phyloP scores from a whole-genome alignment of 768 basidiomycete species.

The Panellus pusillus region DNA sequence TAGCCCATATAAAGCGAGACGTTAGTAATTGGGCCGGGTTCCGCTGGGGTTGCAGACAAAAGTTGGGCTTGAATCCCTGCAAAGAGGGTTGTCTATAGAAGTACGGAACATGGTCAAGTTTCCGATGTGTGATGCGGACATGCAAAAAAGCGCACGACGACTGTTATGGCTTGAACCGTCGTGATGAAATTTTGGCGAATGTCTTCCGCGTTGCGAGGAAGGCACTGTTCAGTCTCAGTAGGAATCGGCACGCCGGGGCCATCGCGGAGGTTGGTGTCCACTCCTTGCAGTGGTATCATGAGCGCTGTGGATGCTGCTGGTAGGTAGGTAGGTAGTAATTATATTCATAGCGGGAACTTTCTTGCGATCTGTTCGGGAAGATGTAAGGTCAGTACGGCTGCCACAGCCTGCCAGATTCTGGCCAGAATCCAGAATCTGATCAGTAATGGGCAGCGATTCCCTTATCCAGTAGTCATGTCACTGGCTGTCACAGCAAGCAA shows the following conservation, averaged over 20 bases:
- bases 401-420: too few species aligned
- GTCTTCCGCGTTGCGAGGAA: not conserved
- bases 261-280: not conserved
- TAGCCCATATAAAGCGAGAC: not conserved
- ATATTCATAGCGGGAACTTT: too few species aligned
- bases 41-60: not conserved
- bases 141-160: not conserved
- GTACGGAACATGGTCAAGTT: not conserved
- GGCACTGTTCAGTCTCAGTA: not conserved
- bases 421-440: too few species aligned
- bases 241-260: not conserved
- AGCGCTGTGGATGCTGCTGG: too few species aligned
- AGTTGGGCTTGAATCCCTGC: slow-evolving; percentile 7
- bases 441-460: too few species aligned
- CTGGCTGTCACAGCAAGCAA: too few species aligned
- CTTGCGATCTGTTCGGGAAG: too few species aligned
- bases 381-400: too few species aligned
- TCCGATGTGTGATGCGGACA: not conserved
- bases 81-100: not conserved
- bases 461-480: too few species aligned
- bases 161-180: slow-evolving; percentile 3
- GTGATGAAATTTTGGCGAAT: slow-evolving; percentile 1
- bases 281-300: too few species aligned
- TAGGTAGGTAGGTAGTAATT: too few species aligned
- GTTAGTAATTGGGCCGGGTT: not conserved